Evolutionary conservation across 2,329 filamentous ascomycete genomes (phyloP), one percentile per base, ranked within the genome.

Genomic region (Alternaria consortialis): DNA sequence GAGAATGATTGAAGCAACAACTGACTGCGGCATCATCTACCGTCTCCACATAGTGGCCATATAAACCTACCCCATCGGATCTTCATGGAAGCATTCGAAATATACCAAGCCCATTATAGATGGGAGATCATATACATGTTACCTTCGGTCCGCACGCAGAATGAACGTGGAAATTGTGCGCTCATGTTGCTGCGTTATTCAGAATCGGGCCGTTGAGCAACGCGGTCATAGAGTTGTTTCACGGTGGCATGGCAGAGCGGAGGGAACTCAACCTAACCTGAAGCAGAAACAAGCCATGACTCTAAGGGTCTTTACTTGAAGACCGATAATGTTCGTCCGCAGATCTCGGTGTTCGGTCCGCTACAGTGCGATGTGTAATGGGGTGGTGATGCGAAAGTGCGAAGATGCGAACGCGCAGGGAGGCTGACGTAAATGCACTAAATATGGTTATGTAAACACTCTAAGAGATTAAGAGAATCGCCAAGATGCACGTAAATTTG

Each of bases 351-450:
- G 17, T 5, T 23, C 4, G 9, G 23, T 53, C 29, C 39, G 31
- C 23, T 58, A 7, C 8, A 8, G 9, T 1, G 25, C 13, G 23
- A 17, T 17, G 36, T 11, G 39, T 11, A 4, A 46, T 34, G 13
- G 31, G 11, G 6, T 39, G 5, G 34, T 46, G n/a, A 31, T 53
- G 40, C 23, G 15, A 32, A 56, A 56, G 12, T 20, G 53, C 17
- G 25, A 17, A 53, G 32, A 13, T 37, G 39, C 32, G 39, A 58
- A 58, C 55, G 17, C 31, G 48, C 31, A 47, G 39, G 37, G 23
- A 58, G 7, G 46, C 23, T n/a, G 15, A 17, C 46, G 1, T 1
- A 6, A 20, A 5, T 27, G 43, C 43, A 25, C 29, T n/a, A 4
- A 1, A 0, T 5, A 2, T n/a, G 7, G 13, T 50, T 50, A 25